phyloP scores from a whole-genome alignment of 2,329 filamentous ascomycete species.

The Exophiala sp. region DNA sequence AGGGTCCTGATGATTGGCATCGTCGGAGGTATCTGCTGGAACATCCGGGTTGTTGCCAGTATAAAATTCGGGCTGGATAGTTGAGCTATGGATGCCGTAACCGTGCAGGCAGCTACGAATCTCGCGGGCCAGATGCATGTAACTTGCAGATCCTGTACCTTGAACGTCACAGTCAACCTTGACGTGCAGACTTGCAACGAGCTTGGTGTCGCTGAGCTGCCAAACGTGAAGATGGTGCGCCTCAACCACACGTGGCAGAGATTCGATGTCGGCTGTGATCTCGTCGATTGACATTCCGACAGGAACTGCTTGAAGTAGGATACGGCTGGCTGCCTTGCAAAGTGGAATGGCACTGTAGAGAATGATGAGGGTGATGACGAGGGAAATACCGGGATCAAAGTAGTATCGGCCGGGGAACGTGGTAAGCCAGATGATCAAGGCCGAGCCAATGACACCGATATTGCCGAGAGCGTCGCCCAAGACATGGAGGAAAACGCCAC shows the following conservation, averaged over 20 bases:
- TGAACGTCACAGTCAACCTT: constrained; percentile 88
- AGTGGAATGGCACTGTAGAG: constrained; percentile 51
- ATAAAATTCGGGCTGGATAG: constrained; percentile 85
- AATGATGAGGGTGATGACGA: constrained; percentile 82
- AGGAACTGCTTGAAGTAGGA: constrained; percentile 90
- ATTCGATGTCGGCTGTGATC: constrained; percentile 85
- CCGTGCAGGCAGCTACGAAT: constrained; percentile 86
- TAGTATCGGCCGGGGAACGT: constrained; percentile 78
- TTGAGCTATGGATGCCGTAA: constrained; percentile 94
- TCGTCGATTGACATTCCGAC: constrained; percentile 83
- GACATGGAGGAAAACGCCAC: constrained; percentile 65
- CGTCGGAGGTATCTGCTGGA: constrained; percentile 8
- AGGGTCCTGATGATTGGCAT: constrained; percentile 8
- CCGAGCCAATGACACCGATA: constrained; percentile 55
- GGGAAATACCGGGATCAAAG: constrained; percentile 84
- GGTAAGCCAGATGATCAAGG: constrained; percentile 87
- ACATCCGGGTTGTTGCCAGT: constrained; percentile 6
- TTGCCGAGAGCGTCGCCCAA: constrained; percentile 48
- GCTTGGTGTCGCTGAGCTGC: constrained; percentile 93
- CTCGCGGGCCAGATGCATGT: constrained; percentile 83
- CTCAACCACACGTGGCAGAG: constrained; percentile 77
- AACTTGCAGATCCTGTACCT: constrained; percentile 70
- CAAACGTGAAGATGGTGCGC: constrained; percentile 97
- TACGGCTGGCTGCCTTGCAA: constrained; percentile 60
- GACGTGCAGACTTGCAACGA: constrained; percentile 89